Evolutionary conservation across 495 filamentous ascomycete genomes (phyloP), one percentile per base, ranked within the genome.

Genomic region (Aspergillus egyptiacus): DNA sequence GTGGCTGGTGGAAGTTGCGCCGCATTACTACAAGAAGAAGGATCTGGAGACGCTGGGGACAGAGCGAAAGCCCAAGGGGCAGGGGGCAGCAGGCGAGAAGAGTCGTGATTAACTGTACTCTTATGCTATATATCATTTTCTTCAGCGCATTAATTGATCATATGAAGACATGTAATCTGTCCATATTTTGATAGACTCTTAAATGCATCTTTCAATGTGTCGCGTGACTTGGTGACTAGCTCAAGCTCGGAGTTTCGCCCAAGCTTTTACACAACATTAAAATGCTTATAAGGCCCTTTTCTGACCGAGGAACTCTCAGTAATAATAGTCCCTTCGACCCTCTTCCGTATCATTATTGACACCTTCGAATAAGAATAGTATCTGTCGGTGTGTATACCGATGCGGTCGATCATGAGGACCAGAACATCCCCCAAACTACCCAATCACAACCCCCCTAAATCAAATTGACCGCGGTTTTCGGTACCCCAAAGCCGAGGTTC

Each of bases 21-120:
- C 91, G 48, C 93, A 98, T 71, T 96, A 87, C 60, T 86, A 96
- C 61, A 96, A 95, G 72, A 88, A 85, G 74, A 86, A 87, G 68
- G 89, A 97, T 61, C 61, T 97, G 35, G 94, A 96, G 62, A 81
- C 77, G 15, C 50, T 96, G 50, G 84, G 84, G 13, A 70, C 84
- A 63, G 86, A 87, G 43, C 83, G 77, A 72, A 97, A 96, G 70
- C 79, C 87, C 74, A 85, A 83, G 62, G 80, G 76, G 6, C 64
- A 75, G 50, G 82, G 81, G 8, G 68, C 59, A 3, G 53, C 61
- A 10, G 77, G 74, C 6, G 74, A 72, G 59, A 75, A 70, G 62
- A 77, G 72, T 53, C 70, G 68, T 1, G 48, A 57, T 36, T 60
- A 43, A 53, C n/a, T 22, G 17, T 45, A 10, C 31, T 19, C n/a